These are phyloP conservation scores for Xylaria sp. DNA, from an alignment of 2,329 filamentous ascomycete species.

Conservation along the genomic window DNA sequence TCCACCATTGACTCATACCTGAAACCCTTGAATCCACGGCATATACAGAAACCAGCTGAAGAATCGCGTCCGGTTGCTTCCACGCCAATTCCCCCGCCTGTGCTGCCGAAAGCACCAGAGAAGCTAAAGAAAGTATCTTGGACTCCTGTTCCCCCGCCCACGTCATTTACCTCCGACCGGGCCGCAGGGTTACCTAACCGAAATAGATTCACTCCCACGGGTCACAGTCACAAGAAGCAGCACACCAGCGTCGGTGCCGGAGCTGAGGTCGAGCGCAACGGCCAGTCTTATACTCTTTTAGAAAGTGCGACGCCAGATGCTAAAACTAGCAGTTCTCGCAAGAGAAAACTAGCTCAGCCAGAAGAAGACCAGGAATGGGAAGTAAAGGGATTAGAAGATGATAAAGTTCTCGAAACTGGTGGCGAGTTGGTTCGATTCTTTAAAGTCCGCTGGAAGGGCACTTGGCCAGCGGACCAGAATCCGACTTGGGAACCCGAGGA, in stretches of 20 bases:
- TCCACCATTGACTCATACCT: background rate
- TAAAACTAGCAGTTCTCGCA: slow-evolving; percentile 21
- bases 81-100: slow-evolving; percentile 10
- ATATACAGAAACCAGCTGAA: slow-evolving; percentile 9
- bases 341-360: slow-evolving; percentile 38
- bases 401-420: slow-evolving; percentile 52
- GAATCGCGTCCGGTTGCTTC: background rate
- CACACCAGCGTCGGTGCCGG: slow-evolving; percentile 1
- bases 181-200: background rate
- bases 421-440: slow-evolving; percentile 56
- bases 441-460: slow-evolving; percentile 65
- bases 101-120: slow-evolving; percentile 1
- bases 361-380: slow-evolving; percentile 52
- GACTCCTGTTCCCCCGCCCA: slow-evolving; percentile 2
- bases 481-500: slow-evolving; percentile 67
- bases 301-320: background rate
- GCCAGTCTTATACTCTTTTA: slow-evolving; percentile 6
- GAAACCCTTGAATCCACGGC: too few relatives aligned
- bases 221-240: slow-evolving; percentile 38
- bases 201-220: slow-evolving; percentile 46
- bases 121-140: slow-evolving; percentile 2
- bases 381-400: slow-evolving; percentile 58
- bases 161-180: background rate
- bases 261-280: background rate
- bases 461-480: slow-evolving; percentile 66